phyloP scores from a whole-genome alignment of 768 basidiomycete genomes.

The Psilocybe cyanescens region DNA sequence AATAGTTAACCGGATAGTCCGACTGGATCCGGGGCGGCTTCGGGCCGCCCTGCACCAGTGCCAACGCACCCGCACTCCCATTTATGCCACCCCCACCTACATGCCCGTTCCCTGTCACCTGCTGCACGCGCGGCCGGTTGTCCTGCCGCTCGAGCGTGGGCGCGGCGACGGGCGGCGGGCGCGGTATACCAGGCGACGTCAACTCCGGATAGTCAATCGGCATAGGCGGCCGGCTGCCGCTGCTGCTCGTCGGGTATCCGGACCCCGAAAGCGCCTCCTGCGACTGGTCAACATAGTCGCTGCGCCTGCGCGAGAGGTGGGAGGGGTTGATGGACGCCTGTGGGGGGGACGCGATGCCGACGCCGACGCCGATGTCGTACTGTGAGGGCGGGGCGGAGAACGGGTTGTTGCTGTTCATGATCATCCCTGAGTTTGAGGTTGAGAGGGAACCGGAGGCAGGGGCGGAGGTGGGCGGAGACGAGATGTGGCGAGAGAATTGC shows the following conservation, averaged over 20 bases:
- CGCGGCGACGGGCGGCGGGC: slow-evolving; percentile 82
- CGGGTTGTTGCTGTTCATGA: slow-evolving; percentile 24
- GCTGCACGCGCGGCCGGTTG: slow-evolving; percentile 60
- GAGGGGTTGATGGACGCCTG: slow-evolving; percentile 86
- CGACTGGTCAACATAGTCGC: slow-evolving; percentile 82
- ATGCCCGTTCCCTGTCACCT: slow-evolving; percentile 28
- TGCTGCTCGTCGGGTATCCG: slow-evolving; percentile 11
- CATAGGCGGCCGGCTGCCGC: slow-evolving; percentile 26
- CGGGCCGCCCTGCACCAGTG: slow-evolving; percentile 37
- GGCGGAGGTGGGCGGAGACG: slow-evolving; percentile 28
- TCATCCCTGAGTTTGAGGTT: not conserved
- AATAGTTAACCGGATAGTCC: slow-evolving; percentile 85
- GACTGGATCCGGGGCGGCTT: slow-evolving; percentile 69
- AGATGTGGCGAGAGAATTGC: slow-evolving; percentile 34
- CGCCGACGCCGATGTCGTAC: slow-evolving; percentile 32
- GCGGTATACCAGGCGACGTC: slow-evolving; percentile 58
- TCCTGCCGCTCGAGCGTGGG: slow-evolving; percentile 80
- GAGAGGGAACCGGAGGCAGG: slow-evolving; percentile 11
- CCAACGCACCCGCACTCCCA: too few relatives aligned
- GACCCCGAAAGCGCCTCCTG: slow-evolving; percentile 61
- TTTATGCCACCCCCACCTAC: not conserved
- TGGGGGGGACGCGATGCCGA: slow-evolving; percentile 64
- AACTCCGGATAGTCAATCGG: slow-evolving; percentile 86
- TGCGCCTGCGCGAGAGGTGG: slow-evolving; percentile 66
- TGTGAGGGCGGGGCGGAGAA: slow-evolving; percentile 47